Evolutionary conservation across 768 basidiomycete species (phyloP), one percentile per base, ranked within the genome.

Genomic region (Mycena capillaripes): DNA sequence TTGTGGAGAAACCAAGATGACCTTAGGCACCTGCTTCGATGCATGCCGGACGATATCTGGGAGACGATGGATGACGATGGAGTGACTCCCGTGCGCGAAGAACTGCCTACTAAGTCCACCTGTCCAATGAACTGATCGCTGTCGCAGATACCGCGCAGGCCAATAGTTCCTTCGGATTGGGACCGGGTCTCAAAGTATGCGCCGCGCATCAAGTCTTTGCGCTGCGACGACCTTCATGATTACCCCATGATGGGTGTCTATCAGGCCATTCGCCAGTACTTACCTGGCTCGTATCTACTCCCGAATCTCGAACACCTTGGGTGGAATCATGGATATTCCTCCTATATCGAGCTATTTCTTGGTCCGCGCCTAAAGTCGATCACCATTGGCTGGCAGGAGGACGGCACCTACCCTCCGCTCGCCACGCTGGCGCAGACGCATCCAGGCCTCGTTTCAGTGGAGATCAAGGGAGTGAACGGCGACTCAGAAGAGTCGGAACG

Each of bases 1-100:
- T 17, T 64, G 10, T 64, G 63, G 63, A 53, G 52, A 27, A 1
- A 55, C 25, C 63, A 64, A 42, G 25, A 55, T 4, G 53, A 32
- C 4, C n/a, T 55, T 4, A 2, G 38, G 5, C 53, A 64, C 25
- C 52, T 64, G 9, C 25, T 64, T 29, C 34, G 36, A 19, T 64
- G 63, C 63, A 64, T 64, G 63, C 63, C 63, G 14, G 52, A 21
- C 16, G 27, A 53, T 29, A 27, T 53, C 29, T 53, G 52, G 52
- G 27, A 53, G 52, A 53, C 52, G 6, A 21, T 30, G 8, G 12
- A 29, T 14, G 27, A 16, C 27, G 29, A 17, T 8, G 29, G 52
- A 29, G 10, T 7, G 1, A 53, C 52, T 29, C 29, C 30, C 16
- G 52, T 53, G 48, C 25, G 48, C 7, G 3, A 9, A 10, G 25